phyloP scores from a whole-genome alignment of 805 yeast genomes.

The Metschnikowia vanudenii region DNA sequence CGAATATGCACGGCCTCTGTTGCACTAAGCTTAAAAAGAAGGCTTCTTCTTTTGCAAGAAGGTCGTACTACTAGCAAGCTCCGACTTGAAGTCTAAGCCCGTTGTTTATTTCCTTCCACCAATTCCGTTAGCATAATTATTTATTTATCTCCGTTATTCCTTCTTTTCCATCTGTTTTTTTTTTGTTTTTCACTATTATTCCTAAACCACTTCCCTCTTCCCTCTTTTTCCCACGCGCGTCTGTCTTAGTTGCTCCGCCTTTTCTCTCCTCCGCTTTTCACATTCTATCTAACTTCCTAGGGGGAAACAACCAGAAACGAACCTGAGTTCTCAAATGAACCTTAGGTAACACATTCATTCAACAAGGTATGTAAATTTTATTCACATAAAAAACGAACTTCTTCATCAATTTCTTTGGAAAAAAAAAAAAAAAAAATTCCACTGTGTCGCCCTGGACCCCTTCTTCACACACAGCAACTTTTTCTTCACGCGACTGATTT shows the following conservation, averaged over 20 bases:
- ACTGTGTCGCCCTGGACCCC: too few relatives aligned
- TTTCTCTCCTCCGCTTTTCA: neutral
- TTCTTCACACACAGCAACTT: too few relatives aligned
- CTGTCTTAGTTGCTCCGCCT: conserved; percentile 4
- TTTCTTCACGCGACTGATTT: too few relatives aligned
- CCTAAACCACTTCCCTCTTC: neutral
- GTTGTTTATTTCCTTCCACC: conserved; percentile 1
- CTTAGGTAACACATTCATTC: neutral
- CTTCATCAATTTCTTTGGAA: too few relatives aligned
- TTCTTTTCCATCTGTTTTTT: neutral
- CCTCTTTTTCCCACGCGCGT: too few relatives aligned
- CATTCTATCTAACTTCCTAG: neutral
- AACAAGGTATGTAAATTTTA: conserved; percentile 1
- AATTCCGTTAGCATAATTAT: neutral
- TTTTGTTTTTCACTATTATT: neutral
- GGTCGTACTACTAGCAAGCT: neutral
- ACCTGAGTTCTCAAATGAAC: neutral
- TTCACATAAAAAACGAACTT: neutral
- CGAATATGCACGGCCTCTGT: conserved; percentile 10
- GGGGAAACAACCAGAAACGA: neutral
- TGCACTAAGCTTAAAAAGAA: conserved; percentile 3
- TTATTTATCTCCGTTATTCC: neutral
- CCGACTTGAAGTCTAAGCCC: neutral
- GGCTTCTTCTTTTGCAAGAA: neutral
- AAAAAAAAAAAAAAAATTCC: too few relatives aligned